Evolutionary conservation across 2,329 filamentous ascomycete genomes (phyloP).

Genomic region (Ophiostoma sp.): DNA sequence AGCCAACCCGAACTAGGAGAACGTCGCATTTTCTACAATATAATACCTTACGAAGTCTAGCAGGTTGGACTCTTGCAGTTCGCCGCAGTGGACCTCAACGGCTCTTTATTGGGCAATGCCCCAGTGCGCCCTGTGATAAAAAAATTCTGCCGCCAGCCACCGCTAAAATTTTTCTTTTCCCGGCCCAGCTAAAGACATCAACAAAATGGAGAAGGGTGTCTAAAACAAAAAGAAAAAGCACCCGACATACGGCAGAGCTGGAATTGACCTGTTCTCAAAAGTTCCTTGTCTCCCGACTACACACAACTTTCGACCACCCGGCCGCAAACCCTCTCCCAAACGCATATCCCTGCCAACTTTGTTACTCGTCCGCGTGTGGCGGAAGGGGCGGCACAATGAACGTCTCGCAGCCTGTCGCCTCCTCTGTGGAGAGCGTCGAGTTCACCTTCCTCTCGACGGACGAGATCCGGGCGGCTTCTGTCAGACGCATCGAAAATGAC

Average conservation of each 20-base stretch:
- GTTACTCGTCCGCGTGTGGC: not conserved
- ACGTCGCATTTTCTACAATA: too few relatives aligned
- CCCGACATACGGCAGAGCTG: not conserved
- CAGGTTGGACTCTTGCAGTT: too few relatives aligned
- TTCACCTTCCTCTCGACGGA: slow-evolving; percentile 80
- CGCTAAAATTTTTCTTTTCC: slow-evolving; percentile 32
- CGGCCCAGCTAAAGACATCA: not conserved
- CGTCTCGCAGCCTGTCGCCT: slow-evolving; percentile 78
- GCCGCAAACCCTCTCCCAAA: not conserved
- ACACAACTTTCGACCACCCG: not conserved
- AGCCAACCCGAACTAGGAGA: too few relatives aligned
- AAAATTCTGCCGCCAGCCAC: slow-evolving; percentile 33
- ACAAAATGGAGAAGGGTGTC: not conserved
- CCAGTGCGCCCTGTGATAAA: not conserved
- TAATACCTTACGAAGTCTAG: too few relatives aligned
- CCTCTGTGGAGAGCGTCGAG: slow-evolving; percentile 81
- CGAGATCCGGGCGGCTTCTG: slow-evolving; percentile 86
- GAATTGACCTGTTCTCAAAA: too few relatives aligned
- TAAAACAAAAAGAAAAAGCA: not conserved
- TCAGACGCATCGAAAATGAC: slow-evolving; percentile 90
- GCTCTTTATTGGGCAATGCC: not conserved
- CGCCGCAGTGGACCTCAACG: too few relatives aligned
- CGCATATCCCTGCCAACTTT: too few relatives aligned
- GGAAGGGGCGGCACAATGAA: slow-evolving; percentile 52
- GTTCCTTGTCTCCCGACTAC: not conserved